Conservation (phyloP, 768 basidiomycete species). For the Mrakia frigida region DNA sequence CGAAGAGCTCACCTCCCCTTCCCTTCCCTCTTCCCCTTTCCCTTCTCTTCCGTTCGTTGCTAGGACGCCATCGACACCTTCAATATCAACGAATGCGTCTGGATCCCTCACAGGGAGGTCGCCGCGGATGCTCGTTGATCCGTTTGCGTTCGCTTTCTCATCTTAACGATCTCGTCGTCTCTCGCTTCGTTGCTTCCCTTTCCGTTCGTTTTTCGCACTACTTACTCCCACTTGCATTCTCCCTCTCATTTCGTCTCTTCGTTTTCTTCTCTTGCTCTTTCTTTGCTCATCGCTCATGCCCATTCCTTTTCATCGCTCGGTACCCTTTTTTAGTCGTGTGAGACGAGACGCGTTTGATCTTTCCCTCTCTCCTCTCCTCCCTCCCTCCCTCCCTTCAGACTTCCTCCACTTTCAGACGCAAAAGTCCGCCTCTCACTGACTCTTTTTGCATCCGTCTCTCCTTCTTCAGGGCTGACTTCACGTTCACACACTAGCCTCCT, state of each 20-base stretch:
- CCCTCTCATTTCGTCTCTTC: neutral
- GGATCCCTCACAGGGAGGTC: neutral
- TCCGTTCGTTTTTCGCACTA: neutral
- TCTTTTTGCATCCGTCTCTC: too few relatives aligned
- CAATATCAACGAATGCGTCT: slow-evolving; percentile 56
- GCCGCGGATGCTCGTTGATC: neutral
- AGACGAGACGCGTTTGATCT: neutral
- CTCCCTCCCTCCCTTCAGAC: too few relatives aligned
- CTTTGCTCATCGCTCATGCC: neutral
- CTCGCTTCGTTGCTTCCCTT: neutral
- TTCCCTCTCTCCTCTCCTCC: neutral
- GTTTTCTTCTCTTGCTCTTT: neutral
- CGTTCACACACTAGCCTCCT: neutral
- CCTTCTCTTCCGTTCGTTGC: neutral
- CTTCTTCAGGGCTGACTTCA: neutral
- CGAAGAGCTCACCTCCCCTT: too few relatives aligned
- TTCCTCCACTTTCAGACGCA: too few relatives aligned
- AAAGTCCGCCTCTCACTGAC: too few relatives aligned
- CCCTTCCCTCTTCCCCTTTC: neutral
- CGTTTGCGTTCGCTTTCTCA: neutral
- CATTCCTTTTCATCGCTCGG: neutral
- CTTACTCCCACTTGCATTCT: neutral
- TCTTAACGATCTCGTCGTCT: neutral
- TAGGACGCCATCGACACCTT: slow-evolving; percentile 85
- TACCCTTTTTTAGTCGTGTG: neutral